Percentiles rank a stretch among this genome's conserved stretches.
Conservation (phyloP, 805 yeast species). For the Henningerozyma blattae region DNA sequence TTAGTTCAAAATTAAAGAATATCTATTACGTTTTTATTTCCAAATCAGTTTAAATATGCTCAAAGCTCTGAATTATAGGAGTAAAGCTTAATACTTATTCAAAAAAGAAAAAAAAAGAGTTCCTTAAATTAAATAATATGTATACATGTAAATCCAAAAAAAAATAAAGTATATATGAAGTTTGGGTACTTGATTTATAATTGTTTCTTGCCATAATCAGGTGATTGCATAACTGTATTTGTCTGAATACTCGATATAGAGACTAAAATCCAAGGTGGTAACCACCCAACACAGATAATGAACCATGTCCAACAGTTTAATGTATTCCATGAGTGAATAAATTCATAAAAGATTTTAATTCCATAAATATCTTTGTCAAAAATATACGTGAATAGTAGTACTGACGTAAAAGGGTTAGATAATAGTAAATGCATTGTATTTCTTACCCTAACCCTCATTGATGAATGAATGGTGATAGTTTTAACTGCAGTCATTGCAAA, state of each 20-base stretch:
- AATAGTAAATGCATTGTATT: conserved; percentile 28
- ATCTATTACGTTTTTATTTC: too few species aligned
- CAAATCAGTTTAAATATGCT: too few species aligned
- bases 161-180: too few species aligned
- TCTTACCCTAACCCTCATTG: conserved; percentile 5
- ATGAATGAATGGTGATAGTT: conserved; percentile 2
- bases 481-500: conserved; percentile 60
- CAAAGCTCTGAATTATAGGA: too few species aligned
- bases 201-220: too few species aligned
- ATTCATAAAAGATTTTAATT: conserved; percentile 32
- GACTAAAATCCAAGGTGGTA: conserved; percentile 61
- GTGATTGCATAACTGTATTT: too few species aligned
- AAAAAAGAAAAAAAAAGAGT: too few species aligned
- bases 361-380: conserved; percentile 26
- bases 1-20: too few species aligned
- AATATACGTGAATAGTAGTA: conserved; percentile 22
- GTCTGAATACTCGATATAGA: conserved; percentile 19
- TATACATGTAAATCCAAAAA: too few species aligned
- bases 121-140: too few species aligned
- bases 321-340: conserved; percentile 53
- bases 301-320: conserved; percentile 83
- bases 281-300: conserved; percentile 62
- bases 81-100: too few species aligned
- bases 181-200: too few species aligned
- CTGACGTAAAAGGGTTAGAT: conserved; percentile 41